These are phyloP conservation scores for Leishmania braziliensis DNA, from an alignment of 208 protist species.

Conservation along the genomic window DNA sequence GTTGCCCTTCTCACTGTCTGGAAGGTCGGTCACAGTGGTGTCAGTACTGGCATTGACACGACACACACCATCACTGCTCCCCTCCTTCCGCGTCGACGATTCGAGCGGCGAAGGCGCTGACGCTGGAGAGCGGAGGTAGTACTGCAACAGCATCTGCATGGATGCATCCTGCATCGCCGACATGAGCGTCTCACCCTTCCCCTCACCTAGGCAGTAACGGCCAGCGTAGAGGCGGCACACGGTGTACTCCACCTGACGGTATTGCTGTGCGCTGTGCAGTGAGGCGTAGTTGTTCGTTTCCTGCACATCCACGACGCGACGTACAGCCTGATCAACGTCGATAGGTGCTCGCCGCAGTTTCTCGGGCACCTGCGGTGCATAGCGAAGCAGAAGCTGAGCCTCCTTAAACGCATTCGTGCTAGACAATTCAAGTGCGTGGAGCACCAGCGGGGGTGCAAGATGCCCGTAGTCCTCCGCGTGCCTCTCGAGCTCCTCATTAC, in stretches of 20 bases:
- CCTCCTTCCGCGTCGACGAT: background rate
- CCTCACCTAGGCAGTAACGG: conserved; percentile 74
- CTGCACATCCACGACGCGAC: conserved; percentile 80
- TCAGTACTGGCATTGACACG: background rate
- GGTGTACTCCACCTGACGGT: conserved; percentile 81
- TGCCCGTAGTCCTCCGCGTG: conserved; percentile 34
- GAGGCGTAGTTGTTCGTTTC: conserved; percentile 87
- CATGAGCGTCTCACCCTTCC: conserved; percentile 88
- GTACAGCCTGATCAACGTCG: conserved; percentile 85
- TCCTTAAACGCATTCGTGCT: conserved; percentile 79
- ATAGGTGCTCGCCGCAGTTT: conserved; percentile 56
- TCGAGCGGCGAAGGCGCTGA: background rate
- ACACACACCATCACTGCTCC: background rate
- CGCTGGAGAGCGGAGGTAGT: conserved; percentile 55
- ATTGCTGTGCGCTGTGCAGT: conserved; percentile 75
- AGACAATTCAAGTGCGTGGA: conserved; percentile 58
- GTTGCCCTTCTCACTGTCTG: background rate
- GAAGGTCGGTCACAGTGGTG: background rate
- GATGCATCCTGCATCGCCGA: conserved; percentile 81
- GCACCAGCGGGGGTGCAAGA: conserved; percentile 64
- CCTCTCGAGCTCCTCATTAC: conserved; percentile 59
- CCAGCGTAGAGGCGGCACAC: conserved; percentile 79
- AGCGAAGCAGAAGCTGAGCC: conserved; percentile 84
- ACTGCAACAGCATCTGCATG: conserved; percentile 75
- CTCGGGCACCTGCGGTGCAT: conserved; percentile 62